Evolutionary conservation across 2,329 filamentous ascomycete species (phyloP), one percentile per base, ranked within the genome.

Genomic region (Pseudogymnoascus sp.): DNA sequence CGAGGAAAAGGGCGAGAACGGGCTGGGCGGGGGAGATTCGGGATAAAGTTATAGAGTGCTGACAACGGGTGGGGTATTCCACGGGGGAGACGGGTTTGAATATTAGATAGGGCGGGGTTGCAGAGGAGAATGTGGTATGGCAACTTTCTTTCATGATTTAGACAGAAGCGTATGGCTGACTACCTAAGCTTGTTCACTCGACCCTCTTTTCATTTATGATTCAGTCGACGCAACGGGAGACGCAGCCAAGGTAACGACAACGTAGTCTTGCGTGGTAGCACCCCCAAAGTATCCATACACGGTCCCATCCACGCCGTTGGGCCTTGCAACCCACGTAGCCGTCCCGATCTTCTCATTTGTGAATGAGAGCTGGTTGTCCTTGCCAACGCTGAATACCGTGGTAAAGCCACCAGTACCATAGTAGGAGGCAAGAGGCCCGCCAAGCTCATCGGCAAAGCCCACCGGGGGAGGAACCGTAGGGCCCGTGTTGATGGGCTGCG

Each of bases 11-110:
- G 25, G 25, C 25, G 43, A 54, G 25, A 18, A 32, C 47, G n/a
- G 28, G 9, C 25, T 18, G 28, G 25, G 28, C 8, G 28, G n/a
- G 9, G 25, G 47, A 32, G 3, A 54, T 12, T n/a, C 47, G 47
- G 47, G 47, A 32, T 54, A 12, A 54, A 54, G n/a, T 54, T 54
- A 32, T 54, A 32, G n/a, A 54, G 47, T 54, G 47, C 47, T 54
- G 25, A 54, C 47, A 20, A 18, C 25, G n/a, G 47, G 47, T 54
- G 47, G 47, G 47, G 47, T 43, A 3, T 25, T 11, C n/a, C 47
- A 54, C 11, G n/a, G 5, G 25, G 25, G 22, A 30, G 14, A 30
- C 11, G 14, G 22, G 25, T 6, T 54, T 32, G 2, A 16, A 30
- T 30, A 11, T 18, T 50, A 4, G 25, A 50, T 12, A 50, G 18